Base-by-base conservation (phyloP, 2,329 filamentous ascomycete species). In the Sphaceloma murrayae region DNA sequence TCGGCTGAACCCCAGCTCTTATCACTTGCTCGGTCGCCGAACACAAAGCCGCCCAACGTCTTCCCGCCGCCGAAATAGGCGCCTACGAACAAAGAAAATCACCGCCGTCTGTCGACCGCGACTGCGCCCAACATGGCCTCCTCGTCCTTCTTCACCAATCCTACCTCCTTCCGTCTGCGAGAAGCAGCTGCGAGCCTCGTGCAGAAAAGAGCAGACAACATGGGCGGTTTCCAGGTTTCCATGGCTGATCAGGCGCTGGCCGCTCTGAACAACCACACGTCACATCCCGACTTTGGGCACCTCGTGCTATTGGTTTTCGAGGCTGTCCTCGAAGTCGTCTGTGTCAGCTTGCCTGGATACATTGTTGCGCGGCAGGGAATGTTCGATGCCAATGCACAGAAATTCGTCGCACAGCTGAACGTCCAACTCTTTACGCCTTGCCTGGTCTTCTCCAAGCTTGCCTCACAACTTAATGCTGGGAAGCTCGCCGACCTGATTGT, bases 371-470 rank as follows among this genome's bases (percentile, higher is more conserved):
- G 83, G 29, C 73, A 86, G 55, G 91, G 91, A 60, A 84, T 94
- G 67, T 96, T 98, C 64, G 86, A 94, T 64, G 86, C 85, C 51
- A 87, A 94, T 42, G 85, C 88, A 62, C 91, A 98, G 63, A 96
- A 95, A 65, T 93, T 98, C 59, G 73, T 95, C 40, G 89, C 91
- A 44, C 95, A 98, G 59, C 72, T 98, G 54, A 98, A 98, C 62
- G 87, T 95, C 48, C 85, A 84, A 68, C 73, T 98, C 31, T 98
- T 98, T 65, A 98, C 91, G 21, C 91, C 91, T 52, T 96, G 91
- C 62, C 78, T 98, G 51, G 87, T 98, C 63, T 98, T 96, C 64
- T 94, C 85, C 11, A 98, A 98, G 65, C 75, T 98, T 29, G 91
- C 88, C 5, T 94, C 87, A 1, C 89, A 98, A 64, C 74, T 98